Conservation (phyloP, 805 yeast species). For the Wickerhamomyces subpelliculosus region DNA sequence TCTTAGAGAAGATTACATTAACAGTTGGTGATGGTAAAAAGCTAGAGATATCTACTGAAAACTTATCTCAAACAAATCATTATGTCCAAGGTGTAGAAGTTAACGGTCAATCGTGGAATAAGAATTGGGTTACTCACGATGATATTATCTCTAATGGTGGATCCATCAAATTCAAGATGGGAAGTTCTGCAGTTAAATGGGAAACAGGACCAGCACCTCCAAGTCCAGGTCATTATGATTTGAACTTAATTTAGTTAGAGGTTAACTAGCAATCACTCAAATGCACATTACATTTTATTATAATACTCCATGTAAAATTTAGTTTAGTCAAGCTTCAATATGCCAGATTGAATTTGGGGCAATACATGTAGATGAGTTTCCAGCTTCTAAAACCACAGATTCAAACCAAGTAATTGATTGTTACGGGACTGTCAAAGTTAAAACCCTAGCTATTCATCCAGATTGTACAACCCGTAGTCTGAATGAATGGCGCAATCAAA, state of each 20-base stretch:
- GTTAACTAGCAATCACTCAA: too few species aligned
- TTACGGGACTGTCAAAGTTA: too few species aligned
- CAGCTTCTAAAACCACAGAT: too few species aligned
- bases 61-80: slow-evolving; percentile 16
- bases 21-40: slow-evolving; percentile 20
- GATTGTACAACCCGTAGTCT: too few species aligned
- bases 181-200: slow-evolving; percentile 10
- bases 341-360: too few species aligned
- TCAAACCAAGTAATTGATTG: too few species aligned
- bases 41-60: slow-evolving; percentile 20
- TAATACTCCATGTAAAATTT: too few species aligned
- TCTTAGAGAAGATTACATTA: slow-evolving; percentile 19
- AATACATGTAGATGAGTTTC: too few species aligned
- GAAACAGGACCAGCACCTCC: slow-evolving; percentile 15
- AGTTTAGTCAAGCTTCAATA: too few species aligned
- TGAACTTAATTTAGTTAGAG: slow-evolving; percentile 7
- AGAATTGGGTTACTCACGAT: slow-evolving; percentile 28
- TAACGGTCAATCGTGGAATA: slow-evolving; percentile 21
- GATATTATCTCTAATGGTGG: slow-evolving; percentile 26
- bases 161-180: slow-evolving; percentile 14
- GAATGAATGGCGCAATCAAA: too few species aligned
- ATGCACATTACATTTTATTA: too few species aligned
- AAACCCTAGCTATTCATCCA: too few species aligned
- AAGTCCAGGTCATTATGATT: slow-evolving; percentile 23
- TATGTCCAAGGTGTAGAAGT: slow-evolving; percentile 26